Base-by-base conservation (phyloP, 2,329 filamentous ascomycete genomes). In the Cordyceps cateniannulata region DNA sequence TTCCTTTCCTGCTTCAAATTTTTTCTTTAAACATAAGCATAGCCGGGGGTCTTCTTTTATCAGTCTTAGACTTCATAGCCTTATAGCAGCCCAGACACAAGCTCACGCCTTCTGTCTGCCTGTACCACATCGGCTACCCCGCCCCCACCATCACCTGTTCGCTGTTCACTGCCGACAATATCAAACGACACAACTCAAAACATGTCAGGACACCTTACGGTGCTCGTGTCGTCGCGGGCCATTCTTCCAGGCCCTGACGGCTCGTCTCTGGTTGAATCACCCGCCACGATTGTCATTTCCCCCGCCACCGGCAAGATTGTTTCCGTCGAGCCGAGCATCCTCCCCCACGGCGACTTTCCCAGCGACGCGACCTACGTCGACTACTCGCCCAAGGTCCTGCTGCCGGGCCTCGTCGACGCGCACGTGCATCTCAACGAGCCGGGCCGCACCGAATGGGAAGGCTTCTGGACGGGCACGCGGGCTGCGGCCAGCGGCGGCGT, bases 391-490 rank as follows among this genome's bases (percentile, higher is more conserved):
- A 84, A 88, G 73, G 82, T 98, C 51, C 79, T 99, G 44, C 81
- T 98, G 38, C 95, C 95, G 0, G 95, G 95, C 22, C 81, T 99
- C 32, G 93, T 99, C 20, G 95, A 99, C 73, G 93, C 95, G 40
- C 95, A 99, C 73, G 95, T 99, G 42, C 95, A 99, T 77, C 85
- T 98, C 67, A 98, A 98, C 70, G 95, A 99, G 77, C 95, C 95
- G 0, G 95, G 95, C 47, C 85, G 95, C 61, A 97, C 93, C 57
- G 93, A 97, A 83, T 98, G 95, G 95, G 95, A 99, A 72, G 95
- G 95, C 12, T 99, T 99, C 79, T 90, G 88, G 79, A 97, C 93
- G 0, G 95, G 95, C 53, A 98, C 95, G 25, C 85, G 90, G 68
- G 95, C 95, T 38, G 95, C 95, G 4, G 95, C 95, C 12, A 96